Evolutionary conservation across 1,284 basidiomycete genomes (phyloP), one percentile per base, ranked within the genome.

Genomic region (Polyporus tsugae): DNA sequence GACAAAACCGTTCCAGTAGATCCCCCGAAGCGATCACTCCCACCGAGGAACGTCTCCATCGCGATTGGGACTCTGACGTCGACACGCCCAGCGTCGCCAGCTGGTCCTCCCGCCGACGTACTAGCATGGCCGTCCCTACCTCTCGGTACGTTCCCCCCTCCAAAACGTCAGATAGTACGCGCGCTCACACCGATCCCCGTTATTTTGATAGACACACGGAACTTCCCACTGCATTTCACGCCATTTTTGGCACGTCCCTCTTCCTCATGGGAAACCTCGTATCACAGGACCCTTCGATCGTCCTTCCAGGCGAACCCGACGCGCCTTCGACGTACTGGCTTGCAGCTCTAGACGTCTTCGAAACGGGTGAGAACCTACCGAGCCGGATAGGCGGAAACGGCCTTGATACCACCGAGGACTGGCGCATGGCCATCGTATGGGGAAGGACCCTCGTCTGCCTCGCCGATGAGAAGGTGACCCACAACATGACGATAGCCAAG

Each of bases 361-460:
- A 90, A 77, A 87, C 85, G 2, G 89, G 88, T 39, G 89, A 91
- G 75, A 87, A 83, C 70, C 78, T 89, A 10, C 88, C 88, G 0
- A 82, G 82, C 42, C 82, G 82, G 36, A 82, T 82, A 6, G 80
- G 75, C 60, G 83, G 83, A 41, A 13, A 19, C 59, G 63, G 36
- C 58, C 25, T 64, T 44, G 66, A 77, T 71, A 62, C 70, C 67
- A 59, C 73, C 64, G 87, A 90, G 74, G 88, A 90, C 76, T 91
- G 89, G 89, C 83, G 86, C 36, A 87, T 90, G 85, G 85, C 87
- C n/a, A 82, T 90, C 70, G 81, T 86, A 58, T 90, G 88, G 88
- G 89, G 89, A 1, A 85, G 89, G 68, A 87, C 87, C 4, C 81
- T 90, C 58, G 85, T 90, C 64, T 83, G 81, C 63, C 78, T 91